Evolutionary conservation across 768 basidiomycete genomes (phyloP).

Genomic region (Xerocomellus intermedius): DNA sequence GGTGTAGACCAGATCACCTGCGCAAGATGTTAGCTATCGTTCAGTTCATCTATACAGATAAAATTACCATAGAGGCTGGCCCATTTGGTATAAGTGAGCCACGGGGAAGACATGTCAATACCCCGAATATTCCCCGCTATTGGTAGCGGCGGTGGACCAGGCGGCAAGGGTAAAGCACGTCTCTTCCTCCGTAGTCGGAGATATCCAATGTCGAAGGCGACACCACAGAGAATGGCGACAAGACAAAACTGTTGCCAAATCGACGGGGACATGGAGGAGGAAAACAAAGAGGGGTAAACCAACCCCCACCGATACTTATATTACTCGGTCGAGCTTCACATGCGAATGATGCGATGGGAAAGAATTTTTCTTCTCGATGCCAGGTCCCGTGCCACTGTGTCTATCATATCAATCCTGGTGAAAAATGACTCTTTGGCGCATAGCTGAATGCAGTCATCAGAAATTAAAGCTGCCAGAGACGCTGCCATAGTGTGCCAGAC

Average conservation of each 20-base stretch:
- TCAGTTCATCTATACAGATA: no score
- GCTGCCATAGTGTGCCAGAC: background rate
- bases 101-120: slow-evolving; percentile 12
- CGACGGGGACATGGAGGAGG: background rate
- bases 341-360: background rate
- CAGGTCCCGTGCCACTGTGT: background rate
- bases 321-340: background rate
- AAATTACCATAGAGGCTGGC: slow-evolving; percentile 14
- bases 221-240: slow-evolving; percentile 6
- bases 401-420: background rate
- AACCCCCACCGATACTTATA: slow-evolving; percentile 4
- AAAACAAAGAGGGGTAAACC: background rate
- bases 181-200: slow-evolving; percentile 4
- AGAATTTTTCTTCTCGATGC: background rate
- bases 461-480: background rate
- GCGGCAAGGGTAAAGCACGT: slow-evolving; percentile 12
- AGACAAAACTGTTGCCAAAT: slow-evolving; percentile 15
- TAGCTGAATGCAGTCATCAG: background rate
- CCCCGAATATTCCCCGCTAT: slow-evolving; percentile 20
- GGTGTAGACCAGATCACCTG: slow-evolving; percentile 29
- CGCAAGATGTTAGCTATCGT: background rate
- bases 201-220: slow-evolving; percentile 3
- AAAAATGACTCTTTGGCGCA: background rate
- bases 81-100: slow-evolving; percentile 23
- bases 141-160: slow-evolving; percentile 20